These are phyloP conservation scores for Histomonas meleagridis DNA, from an alignment of 208 protist genomes.

Conservation along the genomic window DNA sequence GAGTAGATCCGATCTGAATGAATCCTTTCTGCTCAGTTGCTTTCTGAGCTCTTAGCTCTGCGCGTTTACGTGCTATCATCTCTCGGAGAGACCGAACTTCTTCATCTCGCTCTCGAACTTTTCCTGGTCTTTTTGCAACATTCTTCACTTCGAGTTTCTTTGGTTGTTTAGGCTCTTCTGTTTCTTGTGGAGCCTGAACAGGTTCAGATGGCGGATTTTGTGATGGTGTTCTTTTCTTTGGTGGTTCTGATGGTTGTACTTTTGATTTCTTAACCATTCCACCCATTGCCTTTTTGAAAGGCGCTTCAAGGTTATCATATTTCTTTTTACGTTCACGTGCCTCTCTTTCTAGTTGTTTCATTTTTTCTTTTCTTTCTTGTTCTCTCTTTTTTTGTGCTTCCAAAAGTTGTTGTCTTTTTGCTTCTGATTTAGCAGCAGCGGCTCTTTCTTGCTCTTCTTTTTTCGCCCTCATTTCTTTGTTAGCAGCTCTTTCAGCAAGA, in stretches of 20 bases:
- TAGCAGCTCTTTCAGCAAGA: not conserved
- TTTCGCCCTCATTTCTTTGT: not conserved
- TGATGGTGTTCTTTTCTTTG: not conserved
- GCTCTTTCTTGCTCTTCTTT: not conserved
- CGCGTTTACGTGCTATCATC: not conserved
- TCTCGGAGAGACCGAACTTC: not conserved
- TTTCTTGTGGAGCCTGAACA: not conserved
- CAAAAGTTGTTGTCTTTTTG: not conserved
- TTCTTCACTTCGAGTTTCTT: not conserved
- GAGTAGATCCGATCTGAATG: not conserved
- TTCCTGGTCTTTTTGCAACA: not conserved
- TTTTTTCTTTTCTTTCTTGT: not conserved
- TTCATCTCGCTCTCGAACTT: not conserved
- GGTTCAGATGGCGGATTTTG: not conserved
- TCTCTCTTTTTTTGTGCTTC: not conserved
- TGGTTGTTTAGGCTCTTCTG: not conserved
- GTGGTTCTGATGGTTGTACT: not conserved
- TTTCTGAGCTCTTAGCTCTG: not conserved
- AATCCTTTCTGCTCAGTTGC: not conserved
- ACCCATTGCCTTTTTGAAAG: not conserved
- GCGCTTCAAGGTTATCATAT: conserved; percentile 19
- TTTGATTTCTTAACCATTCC: not conserved
- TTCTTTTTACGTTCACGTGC: conserved; percentile 19
- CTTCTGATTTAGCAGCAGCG: not conserved
- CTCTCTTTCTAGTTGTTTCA: not conserved